Evolutionary conservation across 1,284 basidiomycete genomes (phyloP).

Genomic region (Ustilago trichophora): DNA sequence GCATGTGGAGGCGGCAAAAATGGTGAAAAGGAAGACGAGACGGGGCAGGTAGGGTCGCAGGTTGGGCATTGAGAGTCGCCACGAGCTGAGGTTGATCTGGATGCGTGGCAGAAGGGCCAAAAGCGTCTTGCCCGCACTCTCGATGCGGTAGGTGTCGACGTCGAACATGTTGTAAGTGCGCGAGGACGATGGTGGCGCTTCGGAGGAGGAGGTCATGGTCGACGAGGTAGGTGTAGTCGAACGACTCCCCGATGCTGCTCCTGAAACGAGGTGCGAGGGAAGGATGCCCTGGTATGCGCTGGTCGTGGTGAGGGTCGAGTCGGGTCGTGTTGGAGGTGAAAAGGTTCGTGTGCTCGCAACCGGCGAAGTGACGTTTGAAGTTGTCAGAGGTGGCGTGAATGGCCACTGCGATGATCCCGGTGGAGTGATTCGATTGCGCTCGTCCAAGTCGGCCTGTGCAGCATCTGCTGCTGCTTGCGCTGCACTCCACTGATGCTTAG

Average conservation of each 20-base stretch:
- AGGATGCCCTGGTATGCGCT: constrained; percentile 27
- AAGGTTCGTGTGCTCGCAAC: constrained; percentile 34
- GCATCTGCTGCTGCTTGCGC: constrained; percentile 55
- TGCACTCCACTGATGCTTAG: constrained; percentile 54
- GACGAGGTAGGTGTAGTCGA: constrained; percentile 38
- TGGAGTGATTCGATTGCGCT: constrained; percentile 28
- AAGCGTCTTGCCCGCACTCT: constrained; percentile 17
- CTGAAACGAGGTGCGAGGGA: constrained; percentile 37
- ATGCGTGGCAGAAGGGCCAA: constrained; percentile 31
- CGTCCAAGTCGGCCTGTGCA: constrained; percentile 18
- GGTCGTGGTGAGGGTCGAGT: constrained; percentile 28
- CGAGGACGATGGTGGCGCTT: background rate
- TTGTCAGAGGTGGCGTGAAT: constrained; percentile 42
- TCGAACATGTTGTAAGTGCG: constrained; percentile 30
- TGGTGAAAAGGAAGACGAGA: constrained; percentile 46
- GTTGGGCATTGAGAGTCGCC: constrained; percentile 39
- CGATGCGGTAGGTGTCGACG: constrained; percentile 33
- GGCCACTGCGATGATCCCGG: constrained; percentile 30
- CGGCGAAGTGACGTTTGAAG: constrained; percentile 38
- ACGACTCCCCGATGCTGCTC: constrained; percentile 17
- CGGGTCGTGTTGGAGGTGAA: constrained; percentile 38
- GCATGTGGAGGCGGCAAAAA: constrained; percentile 57
- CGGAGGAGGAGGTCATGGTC: constrained; percentile 11
- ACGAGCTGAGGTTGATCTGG: constrained; percentile 39
- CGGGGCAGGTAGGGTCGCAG: constrained; percentile 54